Evolutionary conservation across 208 protist genomes (phyloP).

Genomic region (Porcisia hertigi): DNA sequence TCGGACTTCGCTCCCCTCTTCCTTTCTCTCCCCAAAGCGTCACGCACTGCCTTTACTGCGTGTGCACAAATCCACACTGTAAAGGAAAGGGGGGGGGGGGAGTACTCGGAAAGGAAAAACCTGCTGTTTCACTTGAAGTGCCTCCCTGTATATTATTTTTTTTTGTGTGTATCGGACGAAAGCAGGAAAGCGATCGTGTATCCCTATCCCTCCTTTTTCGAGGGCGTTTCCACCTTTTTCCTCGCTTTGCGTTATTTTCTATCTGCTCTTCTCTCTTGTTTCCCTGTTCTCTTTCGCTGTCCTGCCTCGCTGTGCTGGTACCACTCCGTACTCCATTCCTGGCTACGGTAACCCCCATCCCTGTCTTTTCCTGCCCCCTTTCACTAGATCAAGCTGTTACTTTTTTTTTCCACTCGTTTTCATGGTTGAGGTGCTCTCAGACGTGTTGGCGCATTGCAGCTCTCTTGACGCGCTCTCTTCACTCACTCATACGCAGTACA

Average conservation of each 20-base stretch:
- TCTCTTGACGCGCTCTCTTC: background rate
- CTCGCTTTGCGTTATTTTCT: background rate
- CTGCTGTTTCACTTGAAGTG: background rate
- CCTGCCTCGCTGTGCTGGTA: background rate
- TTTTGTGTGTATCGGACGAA: background rate
- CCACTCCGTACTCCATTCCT: background rate
- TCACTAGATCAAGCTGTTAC: background rate
- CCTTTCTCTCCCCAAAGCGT: background rate
- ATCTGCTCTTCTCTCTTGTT: background rate
- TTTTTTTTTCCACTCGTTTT: background rate
- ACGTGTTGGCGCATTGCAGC: background rate
- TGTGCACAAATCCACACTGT: background rate
- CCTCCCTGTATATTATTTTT: background rate
- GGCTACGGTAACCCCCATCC: background rate
- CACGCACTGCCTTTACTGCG: background rate
- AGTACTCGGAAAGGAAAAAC: background rate
- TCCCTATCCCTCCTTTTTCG: background rate
- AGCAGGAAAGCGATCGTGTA: background rate
- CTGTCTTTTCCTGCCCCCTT: background rate
- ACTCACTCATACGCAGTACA: background rate
- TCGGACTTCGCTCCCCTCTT: background rate
- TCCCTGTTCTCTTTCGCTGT: background rate
- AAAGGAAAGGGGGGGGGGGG: background rate
- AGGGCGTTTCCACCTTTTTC: background rate
- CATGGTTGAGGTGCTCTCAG: background rate